Base-by-base conservation (phyloP, 2,329 filamentous ascomycete genomes). In the Herpotrichia juniperi region DNA sequence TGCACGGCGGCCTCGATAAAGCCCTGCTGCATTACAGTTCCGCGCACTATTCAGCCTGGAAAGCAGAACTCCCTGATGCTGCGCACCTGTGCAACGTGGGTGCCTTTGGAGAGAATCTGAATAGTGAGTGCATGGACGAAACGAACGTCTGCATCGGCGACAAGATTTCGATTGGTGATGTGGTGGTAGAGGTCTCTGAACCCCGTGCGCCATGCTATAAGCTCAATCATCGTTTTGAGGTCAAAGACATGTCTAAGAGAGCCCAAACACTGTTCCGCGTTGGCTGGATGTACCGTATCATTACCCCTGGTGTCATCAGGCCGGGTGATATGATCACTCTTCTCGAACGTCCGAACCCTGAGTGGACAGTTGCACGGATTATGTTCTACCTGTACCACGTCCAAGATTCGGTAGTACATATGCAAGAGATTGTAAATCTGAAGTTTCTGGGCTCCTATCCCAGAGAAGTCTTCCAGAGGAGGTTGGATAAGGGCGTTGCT, bases 181-280 rank as follows among this genome's bases (percentile, higher is more conserved):
- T 84, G 0, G 51, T 84, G 2, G 75, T 87, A 0, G 82, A 88
- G 59, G 81, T 88, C 21, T 82, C 79, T 55, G 73, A 87, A 21
- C 86, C 86, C 0, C 79, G 86, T 14, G 81, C 85, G 58, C 86
- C 86, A 9, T 88, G 86, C 72, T 88, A 83, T 74, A 89, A 88
- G 64, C 78, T 89, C 8, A 89, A 88, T 64, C 85, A 88, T 60
- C 83, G 86, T 1, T 89, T 89, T 67, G 78, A 81, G 28, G 73
- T 87, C 9, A 83, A 83, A 60, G 81, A 85, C 54, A 87, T 88
- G 68, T 83, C 85, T 3, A 81, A 81, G 0, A 74, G 78, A 17
- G 82, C 83, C 0, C 86, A 83, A 70, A 77, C 79, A 54, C 75
- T 74, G 1, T 82, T 82, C 51, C 79, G 85, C 1, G 87, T 85